These are phyloP conservation scores for Xylaria sp. DNA, from an alignment of 2,329 filamentous ascomycete species.

Conservation along the genomic window DNA sequence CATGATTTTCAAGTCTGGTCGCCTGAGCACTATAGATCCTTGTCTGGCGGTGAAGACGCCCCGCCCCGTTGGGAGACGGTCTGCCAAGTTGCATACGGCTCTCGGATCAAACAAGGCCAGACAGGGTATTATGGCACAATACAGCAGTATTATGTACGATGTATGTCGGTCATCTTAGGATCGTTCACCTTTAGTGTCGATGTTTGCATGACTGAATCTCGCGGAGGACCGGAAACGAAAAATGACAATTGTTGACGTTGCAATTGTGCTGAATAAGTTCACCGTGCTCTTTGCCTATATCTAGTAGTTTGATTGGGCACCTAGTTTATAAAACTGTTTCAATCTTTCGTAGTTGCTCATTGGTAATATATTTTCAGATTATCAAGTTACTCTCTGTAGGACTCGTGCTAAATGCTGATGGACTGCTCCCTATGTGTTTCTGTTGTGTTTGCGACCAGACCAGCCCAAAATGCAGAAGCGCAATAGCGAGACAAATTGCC, in stretches of 20 bases:
- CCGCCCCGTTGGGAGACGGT: conserved; percentile 16
- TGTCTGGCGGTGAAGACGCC: conserved; percentile 36
- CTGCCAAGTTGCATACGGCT: conserved; percentile 30
- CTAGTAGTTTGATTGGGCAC: neutral
- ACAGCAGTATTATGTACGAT: conserved; percentile 25
- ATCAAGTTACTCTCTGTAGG: neutral
- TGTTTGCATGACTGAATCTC: conserved; percentile 30
- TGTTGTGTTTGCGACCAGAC: conserved; percentile 5
- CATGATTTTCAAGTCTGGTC: conserved; percentile 28
- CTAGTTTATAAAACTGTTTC: neutral
- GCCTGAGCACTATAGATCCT: conserved; percentile 29
- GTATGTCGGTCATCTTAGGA: conserved; percentile 31
- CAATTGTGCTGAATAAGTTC: conserved; percentile 4
- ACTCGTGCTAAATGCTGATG: neutral
- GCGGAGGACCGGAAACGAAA: conserved; percentile 22
- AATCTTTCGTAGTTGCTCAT: neutral
- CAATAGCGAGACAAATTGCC: conserved; percentile 28
- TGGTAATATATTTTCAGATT: neutral
- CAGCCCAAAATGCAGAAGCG: conserved; percentile 11
- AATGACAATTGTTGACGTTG: neutral
- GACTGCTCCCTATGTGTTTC: conserved; percentile 20
- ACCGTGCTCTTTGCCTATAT: neutral
- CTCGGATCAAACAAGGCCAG: conserved; percentile 20
- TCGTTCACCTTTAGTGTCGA: conserved; percentile 9
- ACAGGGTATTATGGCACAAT: conserved; percentile 8